Evolutionary conservation across 148 eudicot species (phyloP).

Genomic region (Rhododendron henanense): DNA sequence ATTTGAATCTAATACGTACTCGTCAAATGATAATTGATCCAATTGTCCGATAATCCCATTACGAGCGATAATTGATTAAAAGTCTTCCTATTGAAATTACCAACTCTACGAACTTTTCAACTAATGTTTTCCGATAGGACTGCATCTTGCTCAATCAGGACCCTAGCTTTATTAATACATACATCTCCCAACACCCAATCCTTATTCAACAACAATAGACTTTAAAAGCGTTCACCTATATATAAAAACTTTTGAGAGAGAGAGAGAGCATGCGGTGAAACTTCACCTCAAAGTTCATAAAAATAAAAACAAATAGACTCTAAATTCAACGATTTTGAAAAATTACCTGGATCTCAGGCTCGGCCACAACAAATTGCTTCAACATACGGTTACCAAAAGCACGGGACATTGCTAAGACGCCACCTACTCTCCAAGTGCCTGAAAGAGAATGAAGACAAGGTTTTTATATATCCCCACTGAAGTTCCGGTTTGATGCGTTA

Average conservation of each 20-base stretch:
- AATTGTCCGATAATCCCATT: not conserved
- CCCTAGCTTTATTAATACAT: not conserved
- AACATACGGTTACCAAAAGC: slow-evolving; percentile 99
- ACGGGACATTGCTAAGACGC: slow-evolving; percentile 98
- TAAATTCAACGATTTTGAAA: not conserved
- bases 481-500: not conserved
- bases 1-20: not conserved
- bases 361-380: slow-evolving; percentile 93
- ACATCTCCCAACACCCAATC: not conserved
- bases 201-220: not conserved
- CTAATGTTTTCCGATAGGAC: not conserved
- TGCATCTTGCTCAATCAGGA: not conserved
- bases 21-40: not conserved
- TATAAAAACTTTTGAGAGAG: too few species aligned
- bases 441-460: slow-evolving; percentile 20
- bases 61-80: not conserved
- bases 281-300: not conserved
- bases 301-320: not conserved
- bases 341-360: slow-evolving; percentile 96
- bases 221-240: too few species aligned
- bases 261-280: not conserved
- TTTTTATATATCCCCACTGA: not conserved
- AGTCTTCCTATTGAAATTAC: not conserved
- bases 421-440: slow-evolving; percentile 99
- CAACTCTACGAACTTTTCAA: not conserved